Evolutionary conservation across 257 asterid genomes (phyloP).

Genomic region (Jasminum sambac): DNA sequence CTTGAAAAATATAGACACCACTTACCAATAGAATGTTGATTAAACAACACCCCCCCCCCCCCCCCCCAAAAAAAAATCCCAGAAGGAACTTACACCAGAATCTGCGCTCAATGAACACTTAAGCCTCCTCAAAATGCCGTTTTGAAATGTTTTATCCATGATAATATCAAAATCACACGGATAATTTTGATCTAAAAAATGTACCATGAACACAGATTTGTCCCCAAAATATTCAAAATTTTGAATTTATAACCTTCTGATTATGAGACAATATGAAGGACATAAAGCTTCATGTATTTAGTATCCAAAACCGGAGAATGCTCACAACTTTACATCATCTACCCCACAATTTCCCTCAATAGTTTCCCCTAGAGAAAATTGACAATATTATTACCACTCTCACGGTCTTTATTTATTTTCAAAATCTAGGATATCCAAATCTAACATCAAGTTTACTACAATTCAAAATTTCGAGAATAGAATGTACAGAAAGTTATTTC

Average conservation of each 20-base stretch:
- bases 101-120: background rate
- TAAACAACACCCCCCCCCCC: too few species aligned
- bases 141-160: background rate
- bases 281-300: background rate
- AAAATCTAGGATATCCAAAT: background rate
- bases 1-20: background rate
- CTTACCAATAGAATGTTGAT: background rate
- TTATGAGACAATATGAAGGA: background rate
- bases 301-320: background rate
- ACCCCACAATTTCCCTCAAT: background rate
- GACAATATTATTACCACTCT: background rate
- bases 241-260: slow-evolving; percentile 1
- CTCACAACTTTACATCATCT: background rate
- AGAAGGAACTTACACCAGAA: background rate
- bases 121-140: background rate
- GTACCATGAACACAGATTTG: background rate
- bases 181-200: background rate
- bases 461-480: background rate
- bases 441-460: background rate
- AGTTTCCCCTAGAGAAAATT: background rate
- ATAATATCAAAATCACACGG: background rate
- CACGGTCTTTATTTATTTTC: background rate
- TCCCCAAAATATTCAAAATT: background rate
- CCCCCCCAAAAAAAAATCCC: background rate
- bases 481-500: background rate